These are phyloP conservation scores for Pulveroboletus sp. DNA, from an alignment of 768 basidiomycete species.

Conservation along the genomic window DNA sequence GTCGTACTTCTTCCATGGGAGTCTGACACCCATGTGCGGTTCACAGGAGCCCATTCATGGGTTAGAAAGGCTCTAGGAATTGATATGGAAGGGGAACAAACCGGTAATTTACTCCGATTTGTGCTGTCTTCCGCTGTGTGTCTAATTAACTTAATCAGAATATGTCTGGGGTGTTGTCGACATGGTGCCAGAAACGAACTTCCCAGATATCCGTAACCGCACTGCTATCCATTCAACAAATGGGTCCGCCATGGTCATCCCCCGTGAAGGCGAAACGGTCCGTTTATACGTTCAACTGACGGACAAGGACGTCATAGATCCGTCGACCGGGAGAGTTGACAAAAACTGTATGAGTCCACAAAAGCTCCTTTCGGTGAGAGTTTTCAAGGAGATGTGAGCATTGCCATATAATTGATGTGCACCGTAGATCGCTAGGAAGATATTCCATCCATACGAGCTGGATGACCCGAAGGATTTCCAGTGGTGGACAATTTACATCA, in stretches of 20 bases:
- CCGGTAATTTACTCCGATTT: conserved; percentile 26
- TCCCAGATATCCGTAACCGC: conserved; percentile 72
- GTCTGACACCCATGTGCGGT: neutral
- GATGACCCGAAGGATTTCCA: conserved; percentile 47
- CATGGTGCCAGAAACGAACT: conserved; percentile 65
- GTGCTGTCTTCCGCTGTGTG: neutral
- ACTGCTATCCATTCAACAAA: conserved; percentile 65
- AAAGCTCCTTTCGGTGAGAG: conserved; percentile 49
- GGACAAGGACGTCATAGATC: conserved; percentile 44
- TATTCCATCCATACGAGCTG: conserved; percentile 56
- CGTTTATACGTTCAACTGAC: conserved; percentile 71
- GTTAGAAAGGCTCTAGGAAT: conserved; percentile 44
- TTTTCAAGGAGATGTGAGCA: neutral
- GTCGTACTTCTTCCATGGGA: neutral
- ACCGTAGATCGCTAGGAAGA: conserved; percentile 50
- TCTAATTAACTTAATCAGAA: conserved; percentile 38
- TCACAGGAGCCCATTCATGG: conserved; percentile 44
- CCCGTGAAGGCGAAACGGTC: conserved; percentile 65
- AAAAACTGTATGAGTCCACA: conserved; percentile 49
- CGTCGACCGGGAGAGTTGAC: conserved; percentile 49
- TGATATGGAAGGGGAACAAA: conserved; percentile 47
- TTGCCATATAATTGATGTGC: neutral
- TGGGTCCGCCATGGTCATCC: conserved; percentile 73
- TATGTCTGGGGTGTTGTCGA: conserved; percentile 86
- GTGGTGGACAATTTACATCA: conserved; percentile 75